These are phyloP conservation scores for Entonaema liquescens DNA, from an alignment of 495 filamentous ascomycete genomes.

Conservation along the genomic window DNA sequence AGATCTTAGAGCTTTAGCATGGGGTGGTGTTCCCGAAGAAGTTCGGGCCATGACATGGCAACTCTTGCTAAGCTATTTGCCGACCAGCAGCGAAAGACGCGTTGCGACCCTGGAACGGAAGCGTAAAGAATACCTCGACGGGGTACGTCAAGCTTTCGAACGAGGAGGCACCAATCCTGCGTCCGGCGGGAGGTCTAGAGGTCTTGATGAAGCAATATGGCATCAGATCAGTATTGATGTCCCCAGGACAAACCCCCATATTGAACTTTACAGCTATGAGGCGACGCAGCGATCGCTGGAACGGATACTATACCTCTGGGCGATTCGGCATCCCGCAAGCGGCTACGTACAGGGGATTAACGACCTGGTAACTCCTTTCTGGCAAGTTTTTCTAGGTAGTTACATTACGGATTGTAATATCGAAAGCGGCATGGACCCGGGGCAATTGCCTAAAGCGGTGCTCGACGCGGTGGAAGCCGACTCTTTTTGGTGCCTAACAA, in stretches of 20 bases:
- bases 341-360: constrained; percentile 99
- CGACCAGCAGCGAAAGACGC: constrained; percentile 89
- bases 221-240: constrained; percentile 99
- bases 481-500: constrained; percentile 97
- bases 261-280: constrained; percentile 93
- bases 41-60: constrained; percentile 99
- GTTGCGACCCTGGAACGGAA: constrained; percentile 93
- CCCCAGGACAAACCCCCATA: constrained; percentile 93
- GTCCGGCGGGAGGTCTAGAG: constrained; percentile 66
- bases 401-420: constrained; percentile 95
- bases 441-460: constrained; percentile 87
- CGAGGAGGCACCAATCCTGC: constrained; percentile 57
- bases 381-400: constrained; percentile 92
- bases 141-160: constrained; percentile 93
- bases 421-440: constrained; percentile 94
- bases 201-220: constrained; percentile 95
- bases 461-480: constrained; percentile 98
- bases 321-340: constrained; percentile 93
- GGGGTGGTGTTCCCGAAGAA: constrained; percentile 94
- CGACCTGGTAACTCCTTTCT: constrained; percentile 96
- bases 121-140: constrained; percentile 95
- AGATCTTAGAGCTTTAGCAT: constrained; percentile 84
- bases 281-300: constrained; percentile 94
- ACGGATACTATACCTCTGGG: constrained; percentile 96
- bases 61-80: constrained; percentile 91